A percentile compares a stretch with the other conserved stretches of the same genome.
These are phyloP conservation scores for Bipolaris victoriae DNA, from an alignment of 2,329 filamentous ascomycete genomes.

Conservation along the genomic window DNA sequence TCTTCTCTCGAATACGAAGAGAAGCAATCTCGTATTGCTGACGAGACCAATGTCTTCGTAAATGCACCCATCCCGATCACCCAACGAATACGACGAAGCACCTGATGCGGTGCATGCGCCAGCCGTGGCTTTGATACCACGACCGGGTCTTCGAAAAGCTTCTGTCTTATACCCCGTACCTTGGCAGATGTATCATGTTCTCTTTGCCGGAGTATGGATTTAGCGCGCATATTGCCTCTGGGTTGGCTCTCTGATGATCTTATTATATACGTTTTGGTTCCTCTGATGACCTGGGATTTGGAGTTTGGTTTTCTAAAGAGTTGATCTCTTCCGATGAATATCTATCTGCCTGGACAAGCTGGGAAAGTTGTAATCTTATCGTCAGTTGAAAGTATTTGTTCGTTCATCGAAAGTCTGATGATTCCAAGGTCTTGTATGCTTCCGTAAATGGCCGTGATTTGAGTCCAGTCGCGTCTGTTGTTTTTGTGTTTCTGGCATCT, in stretches of 20 bases:
- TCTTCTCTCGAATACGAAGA: conserved; percentile 51
- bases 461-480: background rate
- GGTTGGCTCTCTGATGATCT: conserved; percentile 7
- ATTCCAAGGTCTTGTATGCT: background rate
- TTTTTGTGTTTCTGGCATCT: no score
- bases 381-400: conserved; percentile 3
- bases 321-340: background rate
- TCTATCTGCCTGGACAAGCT: background rate
- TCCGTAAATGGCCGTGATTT: background rate
- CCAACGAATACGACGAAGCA: conserved; percentile 41
- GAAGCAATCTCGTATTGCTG: conserved; percentile 48
- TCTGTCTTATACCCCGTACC: conserved; percentile 12
- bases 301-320: conserved; percentile 4
- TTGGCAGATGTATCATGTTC: conserved; percentile 12
- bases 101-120: conserved; percentile 15
- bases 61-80: conserved; percentile 49
- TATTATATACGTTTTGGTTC: conserved; percentile 8
- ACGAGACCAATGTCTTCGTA: conserved; percentile 46
- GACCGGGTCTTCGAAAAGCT: conserved; percentile 7
- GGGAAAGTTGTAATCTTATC: conserved; percentile 3
- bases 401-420: background rate
- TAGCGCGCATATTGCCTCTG: conserved; percentile 15
- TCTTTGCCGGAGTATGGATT: conserved; percentile 9
- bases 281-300: conserved; percentile 4
- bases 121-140: conserved; percentile 1